A percentile compares a stretch with the other conserved stretches of the same genome.
phyloP scores from a whole-genome alignment of 306 rosid genomes.

The Sicyos edulis region DNA sequence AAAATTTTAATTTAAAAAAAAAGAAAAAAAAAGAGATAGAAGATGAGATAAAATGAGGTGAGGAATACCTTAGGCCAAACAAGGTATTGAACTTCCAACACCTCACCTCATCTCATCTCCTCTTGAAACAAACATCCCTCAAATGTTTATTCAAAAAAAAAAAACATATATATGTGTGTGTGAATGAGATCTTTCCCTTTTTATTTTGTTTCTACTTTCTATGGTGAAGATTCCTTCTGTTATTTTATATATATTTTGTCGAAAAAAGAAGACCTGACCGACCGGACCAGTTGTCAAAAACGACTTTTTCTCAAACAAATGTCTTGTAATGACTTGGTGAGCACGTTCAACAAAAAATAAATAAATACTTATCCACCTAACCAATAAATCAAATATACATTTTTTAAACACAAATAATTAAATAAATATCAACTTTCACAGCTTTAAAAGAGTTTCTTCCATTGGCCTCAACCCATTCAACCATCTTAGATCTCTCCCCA shows the following conservation, averaged over 20 bases:
- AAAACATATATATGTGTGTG: too few species aligned
- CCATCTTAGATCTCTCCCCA: neutral
- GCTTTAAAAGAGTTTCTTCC: constrained; percentile 7
- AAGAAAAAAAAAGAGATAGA: too few species aligned
- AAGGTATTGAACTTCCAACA: too few species aligned
- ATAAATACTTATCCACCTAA: neutral
- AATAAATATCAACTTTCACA: neutral
- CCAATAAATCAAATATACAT: neutral
- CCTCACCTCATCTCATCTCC: too few species aligned
- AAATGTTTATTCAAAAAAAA: too few species aligned
- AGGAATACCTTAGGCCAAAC: too few species aligned
- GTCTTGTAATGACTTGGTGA: neutral
- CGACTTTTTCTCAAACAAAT: neutral
- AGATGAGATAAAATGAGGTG: too few species aligned
- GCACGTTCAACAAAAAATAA: neutral
- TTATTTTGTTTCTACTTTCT: neutral
- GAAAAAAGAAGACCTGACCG: neutral
- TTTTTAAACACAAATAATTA: neutral
- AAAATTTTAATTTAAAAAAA: too few species aligned
- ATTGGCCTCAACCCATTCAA: neutral
- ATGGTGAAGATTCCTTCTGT: neutral
- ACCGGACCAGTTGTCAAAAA: neutral
- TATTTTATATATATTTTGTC: neutral
- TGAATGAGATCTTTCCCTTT: neutral
- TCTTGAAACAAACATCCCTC: too few species aligned